Evolutionary conservation across 83 land plant species (phyloP).

Genomic region (Larix sibirica): DNA sequence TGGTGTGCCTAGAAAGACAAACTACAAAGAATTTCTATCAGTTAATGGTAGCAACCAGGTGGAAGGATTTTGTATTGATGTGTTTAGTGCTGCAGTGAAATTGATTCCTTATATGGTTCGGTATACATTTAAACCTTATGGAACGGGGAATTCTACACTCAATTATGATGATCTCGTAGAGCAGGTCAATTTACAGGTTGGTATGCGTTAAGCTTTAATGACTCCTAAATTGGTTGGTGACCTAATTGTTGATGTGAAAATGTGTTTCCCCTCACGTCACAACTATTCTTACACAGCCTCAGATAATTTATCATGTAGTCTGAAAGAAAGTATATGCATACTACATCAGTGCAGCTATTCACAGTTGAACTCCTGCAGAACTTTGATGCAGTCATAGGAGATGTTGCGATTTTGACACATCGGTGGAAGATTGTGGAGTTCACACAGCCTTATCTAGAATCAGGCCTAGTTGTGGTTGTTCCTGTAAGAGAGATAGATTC

Average conservation of each 20-base stretch:
- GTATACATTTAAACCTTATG: conserved; percentile 57
- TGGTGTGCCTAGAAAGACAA: conserved; percentile 79
- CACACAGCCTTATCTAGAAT: conserved; percentile 91
- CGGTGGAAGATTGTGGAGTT: conserved; percentile 92
- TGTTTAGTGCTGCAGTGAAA: conserved; percentile 78
- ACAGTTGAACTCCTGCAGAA: conserved; percentile 37
- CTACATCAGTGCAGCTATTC: too few relatives aligned
- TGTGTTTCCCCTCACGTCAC: too few relatives aligned
- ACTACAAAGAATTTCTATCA: conserved; percentile 68
- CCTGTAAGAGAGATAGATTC: conserved; percentile 49
- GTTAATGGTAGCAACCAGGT: conserved; percentile 41
- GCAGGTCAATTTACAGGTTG: conserved; percentile 69
- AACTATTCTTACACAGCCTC: too few relatives aligned
- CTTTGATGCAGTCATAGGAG: conserved; percentile 97
- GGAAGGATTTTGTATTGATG: conserved; percentile 89
- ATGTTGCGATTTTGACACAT: conserved; percentile 83
- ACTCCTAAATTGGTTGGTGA: too few relatives aligned
- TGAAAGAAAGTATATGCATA: too few relatives aligned
- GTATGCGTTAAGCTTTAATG: too few relatives aligned
- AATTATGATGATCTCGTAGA: conserved; percentile 73
- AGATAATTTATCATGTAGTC: too few relatives aligned
- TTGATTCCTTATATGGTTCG: conserved; percentile 82
- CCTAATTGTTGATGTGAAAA: too few relatives aligned
- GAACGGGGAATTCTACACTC: conserved; percentile 73
- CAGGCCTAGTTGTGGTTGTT: conserved; percentile 89